A percentile compares a stretch with the other conserved stretches of the same genome.
Conservation (phyloP, 306 rosid species). For the Rosa persica region DNA sequence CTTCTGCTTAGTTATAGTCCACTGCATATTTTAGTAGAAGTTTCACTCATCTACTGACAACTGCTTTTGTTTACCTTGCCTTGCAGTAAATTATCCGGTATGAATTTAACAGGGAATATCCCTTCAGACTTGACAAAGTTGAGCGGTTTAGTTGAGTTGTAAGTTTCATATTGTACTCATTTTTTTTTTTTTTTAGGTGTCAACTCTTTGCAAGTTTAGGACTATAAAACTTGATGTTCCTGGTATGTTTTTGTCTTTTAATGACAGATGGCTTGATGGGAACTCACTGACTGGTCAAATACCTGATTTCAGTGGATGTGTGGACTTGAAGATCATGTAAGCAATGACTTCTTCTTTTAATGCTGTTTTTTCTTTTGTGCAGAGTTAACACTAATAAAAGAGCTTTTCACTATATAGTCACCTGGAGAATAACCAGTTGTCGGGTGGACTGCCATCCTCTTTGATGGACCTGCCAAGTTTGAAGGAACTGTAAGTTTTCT, state of each 20-base stretch:
- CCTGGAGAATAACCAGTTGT: conserved; percentile 87
- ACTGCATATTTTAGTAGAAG: conserved; percentile 2
- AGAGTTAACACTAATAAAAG: conserved; percentile 34
- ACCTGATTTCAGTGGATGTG: conserved; percentile 81
- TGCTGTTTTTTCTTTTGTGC: background rate
- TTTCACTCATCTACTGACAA: conserved; percentile 33
- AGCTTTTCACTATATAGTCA: conserved; percentile 59
- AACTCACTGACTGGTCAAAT: conserved; percentile 64
- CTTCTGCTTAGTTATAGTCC: conserved; percentile 21
- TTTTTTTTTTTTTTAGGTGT: conserved; percentile 23
- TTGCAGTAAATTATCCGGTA: conserved; percentile 69
- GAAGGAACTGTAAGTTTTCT: conserved; percentile 73
- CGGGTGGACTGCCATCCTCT: conserved; percentile 66
- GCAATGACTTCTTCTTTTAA: conserved; percentile 20
- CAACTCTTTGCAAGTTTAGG: conserved; percentile 19
- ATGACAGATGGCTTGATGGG: conserved; percentile 58
- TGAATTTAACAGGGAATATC: conserved; percentile 74
- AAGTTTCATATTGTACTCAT: conserved; percentile 40
- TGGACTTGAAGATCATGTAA: conserved; percentile 80
- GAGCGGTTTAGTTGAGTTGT: conserved; percentile 81
- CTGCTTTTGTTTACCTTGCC: conserved; percentile 32
- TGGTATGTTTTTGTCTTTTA: conserved; percentile 10
- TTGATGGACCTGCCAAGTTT: conserved; percentile 68
- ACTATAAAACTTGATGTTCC: background rate
- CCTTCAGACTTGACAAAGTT: conserved; percentile 70